These are phyloP conservation scores for Diaporthe capsici DNA, from an alignment of 2,329 filamentous ascomycete species.

Conservation along the genomic window DNA sequence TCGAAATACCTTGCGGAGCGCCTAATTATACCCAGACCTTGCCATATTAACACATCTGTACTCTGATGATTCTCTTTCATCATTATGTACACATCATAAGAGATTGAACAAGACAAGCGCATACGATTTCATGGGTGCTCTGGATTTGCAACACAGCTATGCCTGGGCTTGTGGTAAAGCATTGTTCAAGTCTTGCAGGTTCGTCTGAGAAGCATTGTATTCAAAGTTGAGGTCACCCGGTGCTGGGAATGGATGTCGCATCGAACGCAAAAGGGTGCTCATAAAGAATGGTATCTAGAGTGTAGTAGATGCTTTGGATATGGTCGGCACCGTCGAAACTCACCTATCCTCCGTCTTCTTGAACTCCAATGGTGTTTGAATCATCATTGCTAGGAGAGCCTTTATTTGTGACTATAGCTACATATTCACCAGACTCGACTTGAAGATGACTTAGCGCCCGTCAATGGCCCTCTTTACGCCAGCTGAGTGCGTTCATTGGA, in stretches of 20 bases:
- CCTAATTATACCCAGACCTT: neutral
- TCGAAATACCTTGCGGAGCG: neutral
- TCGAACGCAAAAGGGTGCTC: slow-evolving; percentile 49
- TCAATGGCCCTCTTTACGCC: too few species aligned
- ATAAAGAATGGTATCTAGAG: slow-evolving; percentile 47
- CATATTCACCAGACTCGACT: neutral
- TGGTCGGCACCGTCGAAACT: slow-evolving; percentile 6
- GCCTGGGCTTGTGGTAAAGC: neutral
- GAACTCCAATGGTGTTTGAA: neutral
- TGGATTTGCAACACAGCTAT: neutral
- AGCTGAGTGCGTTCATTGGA: too few species aligned
- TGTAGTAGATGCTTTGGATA: slow-evolving; percentile 43
- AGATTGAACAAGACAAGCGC: too few species aligned
- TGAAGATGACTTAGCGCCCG: neutral
- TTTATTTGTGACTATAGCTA: neutral
- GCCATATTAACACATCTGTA: too few species aligned
- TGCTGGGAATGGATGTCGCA: slow-evolving; percentile 35
- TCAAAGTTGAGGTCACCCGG: slow-evolving; percentile 4
- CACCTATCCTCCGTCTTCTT: neutral
- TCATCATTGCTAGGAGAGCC: neutral
- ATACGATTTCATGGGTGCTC: too few species aligned
- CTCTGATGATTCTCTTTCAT: too few species aligned
- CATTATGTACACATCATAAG: too few species aligned
- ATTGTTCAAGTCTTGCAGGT: neutral
- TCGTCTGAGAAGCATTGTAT: neutral